A percentile compares a stretch with the other conserved stretches of the same genome.
phyloP scores from a whole-genome alignment of 208 protist species.

The Leishmania lainsoni region DNA sequence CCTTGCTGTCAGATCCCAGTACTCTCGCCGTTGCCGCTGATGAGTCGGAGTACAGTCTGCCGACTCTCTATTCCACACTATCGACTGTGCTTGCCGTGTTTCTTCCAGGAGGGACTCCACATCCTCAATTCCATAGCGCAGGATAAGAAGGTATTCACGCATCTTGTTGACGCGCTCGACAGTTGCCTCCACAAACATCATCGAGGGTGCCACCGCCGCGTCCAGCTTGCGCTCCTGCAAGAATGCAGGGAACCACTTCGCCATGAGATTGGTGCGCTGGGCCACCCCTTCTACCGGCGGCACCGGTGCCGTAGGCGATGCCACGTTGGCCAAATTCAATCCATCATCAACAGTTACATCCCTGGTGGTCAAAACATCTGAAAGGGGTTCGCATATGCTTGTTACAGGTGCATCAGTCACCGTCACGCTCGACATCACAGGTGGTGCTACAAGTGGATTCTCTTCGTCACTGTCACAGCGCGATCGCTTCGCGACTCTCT shows the following conservation, averaged over 20 bases:
- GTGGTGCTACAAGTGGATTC: neutral
- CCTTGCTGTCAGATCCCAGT: slow-evolving; percentile 16
- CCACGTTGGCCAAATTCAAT: slow-evolving; percentile 20
- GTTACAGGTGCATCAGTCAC: neutral
- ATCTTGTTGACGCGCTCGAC: slow-evolving; percentile 50
- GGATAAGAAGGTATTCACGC: slow-evolving; percentile 61
- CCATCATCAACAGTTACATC: neutral
- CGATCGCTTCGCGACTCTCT: slow-evolving; percentile 6
- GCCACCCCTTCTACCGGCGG: slow-evolving; percentile 23
- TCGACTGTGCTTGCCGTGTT: slow-evolving; percentile 4
- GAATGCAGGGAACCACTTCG: slow-evolving; percentile 77
- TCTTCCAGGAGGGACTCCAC: slow-evolving; percentile 38
- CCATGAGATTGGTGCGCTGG: slow-evolving; percentile 46
- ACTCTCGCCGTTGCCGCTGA: neutral
- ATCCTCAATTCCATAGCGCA: slow-evolving; percentile 74
- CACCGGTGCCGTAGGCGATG: slow-evolving; percentile 16
- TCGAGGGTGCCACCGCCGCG: slow-evolving; percentile 43
- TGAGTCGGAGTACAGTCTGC: neutral
- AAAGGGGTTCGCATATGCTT: neutral
- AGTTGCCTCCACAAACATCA: slow-evolving; percentile 44
- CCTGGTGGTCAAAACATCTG: neutral
- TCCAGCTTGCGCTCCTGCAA: slow-evolving; percentile 70
- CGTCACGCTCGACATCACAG: neutral
- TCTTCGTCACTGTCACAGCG: slow-evolving; percentile 22
- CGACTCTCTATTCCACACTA: neutral